Evolutionary conservation across 208 protist species (phyloP).

Genomic region (Crithidia brevicula): DNA sequence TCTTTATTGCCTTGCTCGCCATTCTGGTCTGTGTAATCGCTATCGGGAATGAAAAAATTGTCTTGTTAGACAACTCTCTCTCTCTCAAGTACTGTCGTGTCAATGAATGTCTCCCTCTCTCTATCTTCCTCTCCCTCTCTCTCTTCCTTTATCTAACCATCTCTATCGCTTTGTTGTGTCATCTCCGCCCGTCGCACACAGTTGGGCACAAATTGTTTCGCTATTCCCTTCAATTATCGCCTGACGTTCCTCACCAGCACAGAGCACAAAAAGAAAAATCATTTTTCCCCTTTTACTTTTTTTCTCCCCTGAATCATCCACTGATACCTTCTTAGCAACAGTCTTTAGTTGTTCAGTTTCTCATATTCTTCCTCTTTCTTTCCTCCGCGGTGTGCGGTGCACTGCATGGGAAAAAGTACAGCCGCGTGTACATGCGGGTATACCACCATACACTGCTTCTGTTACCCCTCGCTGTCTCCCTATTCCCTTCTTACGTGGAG

Average conservation of each 20-base stretch:
- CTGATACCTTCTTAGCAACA: too few species aligned
- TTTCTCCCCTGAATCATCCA: too few species aligned
- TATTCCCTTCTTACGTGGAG: neutral
- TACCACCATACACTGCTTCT: neutral
- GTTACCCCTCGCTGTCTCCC: neutral
- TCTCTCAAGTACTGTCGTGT: too few species aligned
- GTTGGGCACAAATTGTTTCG: too few species aligned
- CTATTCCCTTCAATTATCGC: too few species aligned
- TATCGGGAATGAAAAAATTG: too few species aligned
- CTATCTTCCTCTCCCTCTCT: neutral
- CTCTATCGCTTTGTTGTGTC: neutral
- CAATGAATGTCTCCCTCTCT: neutral
- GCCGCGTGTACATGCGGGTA: neutral
- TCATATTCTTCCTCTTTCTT: neutral
- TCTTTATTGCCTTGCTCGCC: too few species aligned
- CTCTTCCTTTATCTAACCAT: neutral
- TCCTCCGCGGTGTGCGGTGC: neutral
- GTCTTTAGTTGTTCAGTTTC: too few species aligned
- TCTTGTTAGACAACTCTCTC: too few species aligned
- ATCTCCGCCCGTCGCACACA: too few species aligned
- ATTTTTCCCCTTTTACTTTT: neutral
- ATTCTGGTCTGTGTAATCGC: too few species aligned
- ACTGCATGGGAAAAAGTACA: neutral
- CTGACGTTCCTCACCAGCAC: too few species aligned
- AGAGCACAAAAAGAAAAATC: neutral